Evolutionary conservation across 352 stramenopile species (phyloP).

Genomic region (Pythium biforme): DNA sequence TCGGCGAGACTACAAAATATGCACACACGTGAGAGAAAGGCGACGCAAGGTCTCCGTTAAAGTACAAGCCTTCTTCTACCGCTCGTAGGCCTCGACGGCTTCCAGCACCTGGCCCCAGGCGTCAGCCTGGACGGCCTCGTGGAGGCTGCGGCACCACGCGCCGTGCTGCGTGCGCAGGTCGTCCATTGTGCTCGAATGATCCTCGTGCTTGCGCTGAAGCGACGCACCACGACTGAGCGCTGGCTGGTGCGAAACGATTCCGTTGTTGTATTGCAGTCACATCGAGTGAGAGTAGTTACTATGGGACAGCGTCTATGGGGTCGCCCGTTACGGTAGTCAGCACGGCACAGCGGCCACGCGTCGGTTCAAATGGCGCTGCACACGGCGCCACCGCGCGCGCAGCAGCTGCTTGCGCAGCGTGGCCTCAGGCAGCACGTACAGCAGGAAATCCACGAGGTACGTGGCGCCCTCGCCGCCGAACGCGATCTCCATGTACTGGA

Average conservation of each 20-base stretch:
- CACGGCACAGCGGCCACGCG: slow-evolving; percentile 34
- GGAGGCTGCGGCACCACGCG: slow-evolving; percentile 54
- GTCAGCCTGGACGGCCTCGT: slow-evolving; percentile 61
- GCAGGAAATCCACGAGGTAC: slow-evolving; percentile 82
- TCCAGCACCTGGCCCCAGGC: slow-evolving; percentile 72
- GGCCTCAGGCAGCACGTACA: slow-evolving; percentile 73
- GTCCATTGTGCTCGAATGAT: not conserved
- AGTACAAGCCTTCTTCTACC: too few species aligned
- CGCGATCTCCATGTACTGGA: slow-evolving; percentile 80
- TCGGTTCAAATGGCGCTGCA: slow-evolving; percentile 62
- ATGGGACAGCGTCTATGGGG: slow-evolving; percentile 6
- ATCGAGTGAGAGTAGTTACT: not conserved
- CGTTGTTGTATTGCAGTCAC: slow-evolving; percentile 3
- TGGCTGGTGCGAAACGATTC: slow-evolving; percentile 14
- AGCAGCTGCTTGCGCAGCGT: slow-evolving; percentile 63
- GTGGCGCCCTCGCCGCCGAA: slow-evolving; percentile 68
- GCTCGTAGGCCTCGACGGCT: slow-evolving; percentile 72
- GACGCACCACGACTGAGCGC: not conserved
- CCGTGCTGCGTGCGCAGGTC: slow-evolving; percentile 39
- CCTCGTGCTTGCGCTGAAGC: not conserved
- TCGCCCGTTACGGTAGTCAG: slow-evolving; percentile 1
- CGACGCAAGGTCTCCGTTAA: too few species aligned
- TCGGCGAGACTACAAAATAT: slow-evolving; percentile 33
- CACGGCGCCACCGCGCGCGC: slow-evolving; percentile 58
- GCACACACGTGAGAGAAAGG: not conserved